Evolutionary conservation across 1,284 basidiomycete genomes (phyloP), one percentile per base, ranked within the genome.

Genomic region (Pascua sp.): DNA sequence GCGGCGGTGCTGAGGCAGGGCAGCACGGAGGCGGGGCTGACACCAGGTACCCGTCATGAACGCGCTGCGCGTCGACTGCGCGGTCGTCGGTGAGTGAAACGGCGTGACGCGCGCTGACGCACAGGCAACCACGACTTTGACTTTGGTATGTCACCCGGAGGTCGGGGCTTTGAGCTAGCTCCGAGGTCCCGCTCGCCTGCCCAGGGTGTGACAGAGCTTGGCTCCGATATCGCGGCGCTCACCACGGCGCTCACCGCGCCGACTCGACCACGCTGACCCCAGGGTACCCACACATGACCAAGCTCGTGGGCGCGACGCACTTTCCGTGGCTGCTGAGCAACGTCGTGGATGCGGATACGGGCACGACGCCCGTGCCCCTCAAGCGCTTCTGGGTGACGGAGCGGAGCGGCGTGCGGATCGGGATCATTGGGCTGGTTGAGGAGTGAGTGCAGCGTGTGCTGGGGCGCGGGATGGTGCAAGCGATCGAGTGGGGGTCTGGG

Each of bases 111-210:
- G 40, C 13, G 4, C 24, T 32, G 24, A 32, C 24, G 24, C 24
- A 32, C 56, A 87, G 87, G 89, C 9, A 91, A 91, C 69, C 89
- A 91, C 67, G 89, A 91, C 70, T 90, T 90, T 71, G 89, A 90
- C 71, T 89, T 89, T 55, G 75, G 69, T 70, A 64, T 83, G 80
- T 78, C 51, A 32, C 24, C 24, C 58, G 55, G 56, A n/a, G n/a
- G n/a, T n/a, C n/a, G n/a, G n/a, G n/a, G n/a, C n/a, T n/a, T n/a
- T n/a, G n/a, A n/a, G n/a, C n/a, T n/a, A n/a, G n/a, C n/a, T n/a
- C n/a, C n/a, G n/a, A n/a, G n/a, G n/a, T n/a, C n/a, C n/a, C n/a
- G 7, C 10, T 13, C 42, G 15, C 17, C 36, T 11, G 17, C 32
- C 11, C 38, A 32, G 24, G n/a, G n/a, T n/a, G n/a, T n/a, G n/a